Conservation (phyloP, 352 stramenopile species). For the Peronospora tabacina region DNA sequence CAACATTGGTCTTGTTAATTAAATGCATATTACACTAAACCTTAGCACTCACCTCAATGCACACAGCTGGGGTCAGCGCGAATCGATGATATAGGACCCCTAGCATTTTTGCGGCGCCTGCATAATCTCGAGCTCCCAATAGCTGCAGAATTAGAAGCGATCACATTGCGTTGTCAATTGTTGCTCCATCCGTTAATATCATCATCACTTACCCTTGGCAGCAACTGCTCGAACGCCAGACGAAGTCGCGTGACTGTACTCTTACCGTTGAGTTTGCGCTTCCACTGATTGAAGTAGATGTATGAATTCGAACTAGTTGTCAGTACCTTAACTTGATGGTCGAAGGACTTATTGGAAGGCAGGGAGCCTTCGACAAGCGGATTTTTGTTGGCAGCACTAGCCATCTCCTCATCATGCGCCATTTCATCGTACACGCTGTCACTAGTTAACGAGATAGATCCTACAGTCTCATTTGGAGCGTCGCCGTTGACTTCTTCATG, state of each 20-base stretch:
- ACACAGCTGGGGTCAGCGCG: conserved; percentile 42
- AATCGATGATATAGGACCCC: conserved; percentile 66
- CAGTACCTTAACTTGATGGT: conserved; percentile 36
- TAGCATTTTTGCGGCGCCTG: conserved; percentile 55
- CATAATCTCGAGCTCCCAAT: conserved; percentile 60
- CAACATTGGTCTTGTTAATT: not conserved
- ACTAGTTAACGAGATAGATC: not conserved
- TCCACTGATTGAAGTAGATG: conserved; percentile 56
- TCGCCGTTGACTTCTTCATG: conserved; percentile 2
- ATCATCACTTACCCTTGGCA: conserved; percentile 33
- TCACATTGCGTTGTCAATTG: not conserved
- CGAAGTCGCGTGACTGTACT: conserved; percentile 33
- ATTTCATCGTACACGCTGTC: not conserved
- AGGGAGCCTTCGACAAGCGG: conserved; percentile 24
- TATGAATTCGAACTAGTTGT: conserved; percentile 9
- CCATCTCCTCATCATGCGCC: not conserved
- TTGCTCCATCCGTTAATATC: not conserved
- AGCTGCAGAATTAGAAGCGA: conserved; percentile 29
- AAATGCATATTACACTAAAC: not conserved
- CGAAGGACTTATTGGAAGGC: conserved; percentile 22
- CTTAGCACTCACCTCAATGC: conserved; percentile 43
- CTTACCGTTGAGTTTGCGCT: conserved; percentile 19
- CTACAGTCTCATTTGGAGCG: not conserved
- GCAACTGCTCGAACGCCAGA: conserved; percentile 37
- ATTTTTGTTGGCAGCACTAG: conserved; percentile 3